A percentile compares a stretch with the other conserved stretches of the same genome.
Evolutionary conservation across 441 rosid genomes (phyloP).

Genomic region (Eutrema salsugineum): DNA sequence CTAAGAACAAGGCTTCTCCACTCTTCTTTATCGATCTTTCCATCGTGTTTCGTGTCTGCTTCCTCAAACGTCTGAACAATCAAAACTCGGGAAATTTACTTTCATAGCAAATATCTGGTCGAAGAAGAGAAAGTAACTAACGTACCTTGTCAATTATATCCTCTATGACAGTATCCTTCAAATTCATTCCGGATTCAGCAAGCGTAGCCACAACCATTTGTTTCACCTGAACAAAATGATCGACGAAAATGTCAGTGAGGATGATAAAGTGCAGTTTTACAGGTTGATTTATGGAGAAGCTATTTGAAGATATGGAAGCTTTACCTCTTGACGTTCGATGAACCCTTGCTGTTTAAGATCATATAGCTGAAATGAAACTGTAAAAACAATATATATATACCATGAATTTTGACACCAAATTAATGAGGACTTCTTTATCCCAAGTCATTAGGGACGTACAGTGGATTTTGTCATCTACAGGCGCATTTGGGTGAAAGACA

Average conservation of each 20-base stretch:
- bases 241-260: not conserved
- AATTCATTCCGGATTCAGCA: slow-evolving; percentile 96
- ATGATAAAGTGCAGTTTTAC: not conserved
- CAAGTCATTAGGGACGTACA: slow-evolving; percentile 33
- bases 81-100: not conserved
- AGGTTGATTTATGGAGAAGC: not conserved
- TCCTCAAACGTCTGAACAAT: slow-evolving; percentile 78
- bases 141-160: slow-evolving; percentile 88
- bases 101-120: not conserved
- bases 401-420: not conserved
- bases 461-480: slow-evolving; percentile 78
- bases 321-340: slow-evolving; percentile 87
- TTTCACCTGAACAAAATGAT: slow-evolving; percentile 47
- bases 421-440: not conserved
- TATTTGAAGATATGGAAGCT: not conserved
- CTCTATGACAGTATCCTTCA: slow-evolving; percentile 84
- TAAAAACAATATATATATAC: slow-evolving; percentile 5
- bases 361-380: slow-evolving; percentile 90
- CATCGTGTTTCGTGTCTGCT: slow-evolving; percentile 96
- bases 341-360: slow-evolving; percentile 98
- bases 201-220: slow-evolving; percentile 98
- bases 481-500: slow-evolving; percentile 93
- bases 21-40: slow-evolving; percentile 92
- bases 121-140: not conserved
- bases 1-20: slow-evolving; percentile 90